Evolutionary conservation across 169 alveolate species (phyloP).

Genomic region (Eimeria sp.): DNA sequence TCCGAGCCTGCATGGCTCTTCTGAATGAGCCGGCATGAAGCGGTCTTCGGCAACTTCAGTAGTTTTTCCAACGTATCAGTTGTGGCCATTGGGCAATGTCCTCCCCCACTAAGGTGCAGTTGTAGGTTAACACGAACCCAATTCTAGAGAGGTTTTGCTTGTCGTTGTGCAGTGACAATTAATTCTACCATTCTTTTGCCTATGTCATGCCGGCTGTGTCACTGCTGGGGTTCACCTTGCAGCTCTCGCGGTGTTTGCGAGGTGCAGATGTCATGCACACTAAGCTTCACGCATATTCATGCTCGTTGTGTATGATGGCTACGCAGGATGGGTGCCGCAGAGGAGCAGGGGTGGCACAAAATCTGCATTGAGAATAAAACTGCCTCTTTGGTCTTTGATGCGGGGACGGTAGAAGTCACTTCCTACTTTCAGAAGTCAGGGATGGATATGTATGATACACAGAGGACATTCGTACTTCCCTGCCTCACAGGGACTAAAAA

Average conservation of each 20-base stretch:
- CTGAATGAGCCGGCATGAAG: not conserved
- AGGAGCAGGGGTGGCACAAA: constrained; percentile 48
- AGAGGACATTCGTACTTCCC: constrained; percentile 71
- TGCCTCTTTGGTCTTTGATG: constrained; percentile 54
- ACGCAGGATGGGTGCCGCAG: constrained; percentile 19
- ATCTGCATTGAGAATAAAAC: constrained; percentile 52
- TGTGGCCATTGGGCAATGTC: not conserved
- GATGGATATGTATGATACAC: constrained; percentile 42
- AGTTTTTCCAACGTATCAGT: not conserved
- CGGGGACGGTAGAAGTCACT: constrained; percentile 65
- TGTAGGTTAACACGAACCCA: not conserved
- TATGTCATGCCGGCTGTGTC: not conserved
- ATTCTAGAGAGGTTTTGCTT: not conserved
- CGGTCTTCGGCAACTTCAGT: not conserved
- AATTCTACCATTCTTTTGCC: not conserved
- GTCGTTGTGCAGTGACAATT: not conserved
- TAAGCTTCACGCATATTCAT: not conserved
- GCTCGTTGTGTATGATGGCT: not conserved
- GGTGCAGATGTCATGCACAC: not conserved
- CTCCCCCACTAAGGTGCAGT: not conserved
- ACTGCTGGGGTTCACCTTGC: not conserved
- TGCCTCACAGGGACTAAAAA: constrained; percentile 30
- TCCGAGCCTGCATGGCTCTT: not conserved
- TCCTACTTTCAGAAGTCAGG: constrained; percentile 64
- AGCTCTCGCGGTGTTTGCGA: not conserved